These are phyloP conservation scores for Euphorbia lathyris DNA, from an alignment of 345 rosid species.

Conservation along the genomic window DNA sequence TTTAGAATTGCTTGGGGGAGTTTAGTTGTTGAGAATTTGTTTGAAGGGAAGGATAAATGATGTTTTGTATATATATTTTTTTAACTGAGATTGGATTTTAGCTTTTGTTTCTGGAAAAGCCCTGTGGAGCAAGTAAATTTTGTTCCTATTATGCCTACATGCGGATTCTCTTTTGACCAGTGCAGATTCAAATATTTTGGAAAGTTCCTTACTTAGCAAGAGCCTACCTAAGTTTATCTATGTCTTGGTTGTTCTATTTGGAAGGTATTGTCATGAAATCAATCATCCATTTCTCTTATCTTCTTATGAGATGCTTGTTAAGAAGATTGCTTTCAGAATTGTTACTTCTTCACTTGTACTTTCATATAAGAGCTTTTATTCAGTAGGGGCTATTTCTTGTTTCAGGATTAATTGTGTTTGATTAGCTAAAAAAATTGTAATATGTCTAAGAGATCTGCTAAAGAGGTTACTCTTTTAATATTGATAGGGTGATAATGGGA, in stretches of 20 bases:
- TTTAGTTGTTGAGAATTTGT: no score
- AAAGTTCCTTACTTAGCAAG: neutral
- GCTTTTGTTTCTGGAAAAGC: no score
- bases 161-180: no score
- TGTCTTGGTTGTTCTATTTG: neutral
- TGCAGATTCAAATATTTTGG: no score
- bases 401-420: neutral
- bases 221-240: neutral
- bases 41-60: no score
- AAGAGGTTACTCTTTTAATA: neutral
- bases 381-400: no score
- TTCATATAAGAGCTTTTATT: neutral
- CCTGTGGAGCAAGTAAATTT: no score
- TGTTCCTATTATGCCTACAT: no score
- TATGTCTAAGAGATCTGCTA: neutral
- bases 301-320: neutral
- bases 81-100: no score
- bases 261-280: neutral
- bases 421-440: neutral
- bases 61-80: no score
- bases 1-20: no score
- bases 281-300: neutral
- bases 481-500: no score
- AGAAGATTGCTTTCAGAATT: neutral
- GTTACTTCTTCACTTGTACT: neutral